Evolutionary conservation across 805 yeast genomes (phyloP).

Genomic region (Hanseniaspora nectarophila): DNA sequence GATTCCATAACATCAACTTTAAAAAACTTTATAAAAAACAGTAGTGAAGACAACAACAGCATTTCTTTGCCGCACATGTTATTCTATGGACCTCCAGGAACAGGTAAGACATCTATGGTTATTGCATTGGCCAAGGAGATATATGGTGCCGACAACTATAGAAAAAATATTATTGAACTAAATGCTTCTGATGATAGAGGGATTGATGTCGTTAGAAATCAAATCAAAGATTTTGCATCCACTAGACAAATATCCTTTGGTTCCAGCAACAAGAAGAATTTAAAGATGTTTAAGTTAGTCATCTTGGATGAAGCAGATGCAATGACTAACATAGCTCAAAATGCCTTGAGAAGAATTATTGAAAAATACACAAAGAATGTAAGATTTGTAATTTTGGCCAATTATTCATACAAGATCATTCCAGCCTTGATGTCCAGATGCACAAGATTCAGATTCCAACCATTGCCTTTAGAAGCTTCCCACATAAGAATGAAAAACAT

Average conservation of each 20-base stretch:
- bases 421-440: conserved; percentile 93
- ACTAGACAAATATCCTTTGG: conserved; percentile 74
- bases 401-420: conserved; percentile 86
- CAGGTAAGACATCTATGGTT: conserved; percentile 84
- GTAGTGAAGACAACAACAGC: conserved; percentile 24
- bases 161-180: conserved; percentile 83
- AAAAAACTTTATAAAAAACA: conserved; percentile 68
- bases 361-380: conserved; percentile 90
- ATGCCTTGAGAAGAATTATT: conserved; percentile 65
- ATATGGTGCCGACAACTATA: conserved; percentile 60
- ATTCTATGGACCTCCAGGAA: conserved; percentile 93
- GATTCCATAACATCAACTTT: conserved; percentile 75
- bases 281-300: conserved; percentile 72
- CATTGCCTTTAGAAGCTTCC: conserved; percentile 58
- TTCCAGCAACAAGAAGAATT: conserved; percentile 16
- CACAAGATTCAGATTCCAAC: conserved; percentile 86
- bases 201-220: conserved; percentile 94
- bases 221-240: conserved; percentile 89
- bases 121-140: conserved; percentile 78
- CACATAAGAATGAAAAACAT: conserved; percentile 57
- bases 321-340: conserved; percentile 81
- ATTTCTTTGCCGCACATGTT: conserved; percentile 71
- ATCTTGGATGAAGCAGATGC: conserved; percentile 95
- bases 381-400: conserved; percentile 90
- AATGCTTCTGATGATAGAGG: conserved; percentile 98